phyloP scores from a whole-genome alignment of 768 basidiomycete genomes.

The Boletus vinaceobasis region DNA sequence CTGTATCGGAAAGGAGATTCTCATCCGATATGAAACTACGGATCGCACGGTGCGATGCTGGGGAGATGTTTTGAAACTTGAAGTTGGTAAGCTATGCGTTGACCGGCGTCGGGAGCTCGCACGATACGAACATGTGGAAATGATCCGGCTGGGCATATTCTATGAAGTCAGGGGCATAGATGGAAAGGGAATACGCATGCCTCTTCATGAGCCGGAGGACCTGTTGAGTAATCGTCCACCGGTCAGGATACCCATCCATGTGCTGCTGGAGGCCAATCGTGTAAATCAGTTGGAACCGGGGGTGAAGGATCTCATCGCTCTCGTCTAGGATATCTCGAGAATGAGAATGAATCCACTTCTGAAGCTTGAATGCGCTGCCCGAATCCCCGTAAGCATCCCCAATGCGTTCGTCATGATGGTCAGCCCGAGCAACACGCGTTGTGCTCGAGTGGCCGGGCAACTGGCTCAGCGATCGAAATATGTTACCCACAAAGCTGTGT shows the following conservation, averaged over 20 bases:
- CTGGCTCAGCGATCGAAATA: neutral
- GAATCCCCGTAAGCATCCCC: neutral
- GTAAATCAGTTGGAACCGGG: conserved; percentile 18
- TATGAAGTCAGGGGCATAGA: neutral
- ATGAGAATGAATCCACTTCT: conserved; percentile 13
- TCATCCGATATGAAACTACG: conserved; percentile 10
- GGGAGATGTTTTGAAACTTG: conserved; percentile 2
- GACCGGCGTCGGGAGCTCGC: neutral
- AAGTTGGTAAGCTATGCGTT: conserved; percentile 3
- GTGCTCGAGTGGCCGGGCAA: no score
- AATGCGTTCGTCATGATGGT: neutral
- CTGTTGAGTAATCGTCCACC: conserved; percentile 31
- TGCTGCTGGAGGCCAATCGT: conserved; percentile 21
- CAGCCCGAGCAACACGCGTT: no score
- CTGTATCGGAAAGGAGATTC: neutral
- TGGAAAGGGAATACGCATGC: neutral
- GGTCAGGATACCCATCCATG: conserved; percentile 25
- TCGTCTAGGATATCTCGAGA: conserved; percentile 20
- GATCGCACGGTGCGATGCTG: neutral
- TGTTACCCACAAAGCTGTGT: neutral
- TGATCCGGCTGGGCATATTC: neutral
- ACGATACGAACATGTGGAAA: conserved; percentile 12
- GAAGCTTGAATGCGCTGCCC: neutral
- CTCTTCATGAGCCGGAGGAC: conserved; percentile 16
- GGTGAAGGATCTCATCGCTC: conserved; percentile 23